Evolutionary conservation across 177 flowering plant genomes (phyloP), one percentile per base, ranked within the genome.

Genomic region (Telopea speciosissima): DNA sequence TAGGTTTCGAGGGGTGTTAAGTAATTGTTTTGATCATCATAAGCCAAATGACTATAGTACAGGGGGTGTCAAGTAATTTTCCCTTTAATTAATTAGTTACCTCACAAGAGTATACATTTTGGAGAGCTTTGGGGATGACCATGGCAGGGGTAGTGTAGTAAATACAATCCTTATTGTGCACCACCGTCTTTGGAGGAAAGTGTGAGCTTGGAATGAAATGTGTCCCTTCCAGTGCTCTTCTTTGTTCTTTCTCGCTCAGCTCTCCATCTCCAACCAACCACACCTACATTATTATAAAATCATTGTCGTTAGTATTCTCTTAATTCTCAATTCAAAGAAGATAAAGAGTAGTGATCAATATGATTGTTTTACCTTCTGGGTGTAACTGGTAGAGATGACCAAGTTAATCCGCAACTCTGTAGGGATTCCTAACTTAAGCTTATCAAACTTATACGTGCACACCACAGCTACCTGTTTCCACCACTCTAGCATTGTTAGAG

Each of bases 231-330:
- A 78, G 71, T 13, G 95, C 98, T 68, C 76, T 87, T 26, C 60
- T n/a, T 45, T 91, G 93, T 45, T 91, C 97, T 25, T 79, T 71
- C 21, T 79, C 75, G 0, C 28, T 76, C 49, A 80, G 10, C 25
- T 56, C 24, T 44, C 67, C 89, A 72, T 91, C 85, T 66, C 88
- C 98, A 10, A 89, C 89, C 63, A 93, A 23, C 98, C 98, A 92
- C 67, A 74, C 75, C 97, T 91, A 64, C 70, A 5, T 63, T 11
- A 14, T 63, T n/a, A n/a, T n/a, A n/a, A n/a, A n/a, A n/a, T n/a
- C n/a, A n/a, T n/a, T n/a, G n/a, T n/a, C n/a, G n/a, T n/a, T n/a
- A n/a, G n/a, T n/a, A n/a, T n/a, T n/a, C n/a, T n/a, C n/a, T n/a
- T n/a, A n/a, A n/a, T n/a, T n/a, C n/a, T n/a, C n/a, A n/a, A n/a